These are phyloP conservation scores for Stentor roeselii DNA, from an alignment of 73 alveolate genomes.

Conservation along the genomic window DNA sequence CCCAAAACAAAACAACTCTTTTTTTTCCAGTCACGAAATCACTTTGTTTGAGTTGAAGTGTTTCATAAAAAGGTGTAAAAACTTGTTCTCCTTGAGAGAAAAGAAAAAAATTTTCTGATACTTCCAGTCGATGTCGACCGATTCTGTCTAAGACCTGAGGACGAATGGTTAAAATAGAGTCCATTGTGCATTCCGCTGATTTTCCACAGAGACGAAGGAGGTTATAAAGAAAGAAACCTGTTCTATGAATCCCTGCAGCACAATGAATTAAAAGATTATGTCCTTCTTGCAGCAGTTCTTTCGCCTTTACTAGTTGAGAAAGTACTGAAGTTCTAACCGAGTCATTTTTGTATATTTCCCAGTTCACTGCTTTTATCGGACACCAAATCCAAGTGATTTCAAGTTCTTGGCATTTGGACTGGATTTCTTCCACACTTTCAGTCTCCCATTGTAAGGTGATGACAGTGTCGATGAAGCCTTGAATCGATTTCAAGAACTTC, in stretches of 20 bases:
- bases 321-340: neutral
- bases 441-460: slow-evolving; percentile 12
- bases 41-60: neutral
- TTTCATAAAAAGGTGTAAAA: neutral
- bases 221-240: slow-evolving; percentile 64
- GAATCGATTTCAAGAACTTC: too few relatives aligned
- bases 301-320: neutral
- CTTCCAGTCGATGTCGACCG: slow-evolving; percentile 1
- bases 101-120: neutral
- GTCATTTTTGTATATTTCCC: neutral
- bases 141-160: neutral
- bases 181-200: neutral
- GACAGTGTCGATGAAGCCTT: neutral
- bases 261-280: slow-evolving; percentile 48
- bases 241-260: slow-evolving; percentile 87
- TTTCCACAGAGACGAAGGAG: slow-evolving; percentile 50
- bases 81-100: neutral
- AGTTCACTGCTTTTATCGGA: neutral
- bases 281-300: neutral
- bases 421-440: neutral
- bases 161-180: neutral
- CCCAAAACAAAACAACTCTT: neutral
- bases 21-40: neutral
- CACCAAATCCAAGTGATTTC: neutral
- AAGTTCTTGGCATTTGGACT: neutral